Base-by-base conservation (phyloP, 2,329 filamentous ascomycete genomes). In the Teratosphaeria nubilosa region DNA sequence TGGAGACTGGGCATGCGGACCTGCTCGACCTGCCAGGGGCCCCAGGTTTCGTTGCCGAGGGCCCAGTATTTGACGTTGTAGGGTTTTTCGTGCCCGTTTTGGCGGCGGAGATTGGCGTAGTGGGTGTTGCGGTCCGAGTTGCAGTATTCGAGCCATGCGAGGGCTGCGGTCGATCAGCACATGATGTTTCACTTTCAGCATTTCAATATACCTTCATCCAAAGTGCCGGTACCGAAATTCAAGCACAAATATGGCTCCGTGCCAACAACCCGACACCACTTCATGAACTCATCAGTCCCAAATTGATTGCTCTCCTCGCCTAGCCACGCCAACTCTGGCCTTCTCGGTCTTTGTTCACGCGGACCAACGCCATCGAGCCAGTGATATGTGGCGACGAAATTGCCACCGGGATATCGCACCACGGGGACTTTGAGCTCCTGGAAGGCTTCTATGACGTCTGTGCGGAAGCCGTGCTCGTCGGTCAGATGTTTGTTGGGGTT, bases 21-120 rank as follows among this genome's bases (percentile, higher is more conserved):
- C n/a, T 87, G 82, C 64, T 79, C 83, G 59, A 88, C 81, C 71
- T 87, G 84, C 80, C 81, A 86, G 20, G 82, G 80, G 4, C 84
- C 85, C 80, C 82, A 87, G 71, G 79, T 79, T 66, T 86, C 84
- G 73, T 94, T 94, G 10, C 89, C 89, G 27, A 94, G 81, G 1
- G 87, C 88, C 89, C 89, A 94, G 78, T 91, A 92, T 74, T 89
- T 90, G 66, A 91, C 82, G 59, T 86, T 85, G 74, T 92, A 92
- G 4, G 89, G 90, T 74, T 90, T 82, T 58, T 86, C 79, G 32
- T 82, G 85, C 11, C 89, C 89, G 73, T 94, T 86, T 65, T 86
- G 80, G 13, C 89, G 81, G 32, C 90, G 84, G 54, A 91, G 77
- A 69, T 92, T 91, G 62, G 89, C 89, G 70, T 90, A 94, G 77